Evolutionary conservation across 2,329 filamentous ascomycete species (phyloP).

Genomic region (Fusarium illudens): DNA sequence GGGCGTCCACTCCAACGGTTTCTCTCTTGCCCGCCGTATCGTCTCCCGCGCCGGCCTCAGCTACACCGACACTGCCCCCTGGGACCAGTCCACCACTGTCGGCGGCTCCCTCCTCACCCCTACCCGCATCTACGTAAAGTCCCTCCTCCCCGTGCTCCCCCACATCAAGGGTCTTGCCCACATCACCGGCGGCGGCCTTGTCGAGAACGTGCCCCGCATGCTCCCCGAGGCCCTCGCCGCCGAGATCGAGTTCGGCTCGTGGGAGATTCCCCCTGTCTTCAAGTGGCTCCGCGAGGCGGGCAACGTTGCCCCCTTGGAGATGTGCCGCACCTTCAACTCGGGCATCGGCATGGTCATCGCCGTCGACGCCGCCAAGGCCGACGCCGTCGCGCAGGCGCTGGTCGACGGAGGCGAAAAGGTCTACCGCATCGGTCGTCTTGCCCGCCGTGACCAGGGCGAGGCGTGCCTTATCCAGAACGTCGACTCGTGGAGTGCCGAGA

Average conservation of each 20-base stretch:
- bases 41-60: slow-evolving; percentile 75
- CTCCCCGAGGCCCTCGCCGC: slow-evolving; percentile 81
- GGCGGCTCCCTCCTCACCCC: slow-evolving; percentile 86
- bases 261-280: slow-evolving; percentile 82
- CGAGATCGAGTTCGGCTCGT: slow-evolving; percentile 79
- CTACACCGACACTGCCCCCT: slow-evolving; percentile 80
- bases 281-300: slow-evolving; percentile 80
- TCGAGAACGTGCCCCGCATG: slow-evolving; percentile 96
- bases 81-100: slow-evolving; percentile 69
- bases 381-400: slow-evolving; percentile 67
- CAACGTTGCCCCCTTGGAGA: slow-evolving; percentile 79
- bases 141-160: slow-evolving; percentile 72
- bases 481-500: slow-evolving; percentile 45
- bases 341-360: slow-evolving; percentile 94
- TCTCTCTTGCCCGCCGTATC: slow-evolving; percentile 93
- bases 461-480: slow-evolving; percentile 49
- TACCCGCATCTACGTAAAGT: slow-evolving; percentile 91
- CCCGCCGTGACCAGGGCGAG: slow-evolving; percentile 58
- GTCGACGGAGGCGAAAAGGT: slow-evolving; percentile 74
- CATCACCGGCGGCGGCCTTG: slow-evolving; percentile 93
- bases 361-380: slow-evolving; percentile 71
- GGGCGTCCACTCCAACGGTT: slow-evolving; percentile 95
- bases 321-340: slow-evolving; percentile 93
- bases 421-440: slow-evolving; percentile 76
- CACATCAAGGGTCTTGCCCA: slow-evolving; percentile 93